A percentile compares a stretch with the other conserved stretches of the same genome.
Conservation (phyloP, 1,139 yeast genomes). For the Candida albicans region DNA sequence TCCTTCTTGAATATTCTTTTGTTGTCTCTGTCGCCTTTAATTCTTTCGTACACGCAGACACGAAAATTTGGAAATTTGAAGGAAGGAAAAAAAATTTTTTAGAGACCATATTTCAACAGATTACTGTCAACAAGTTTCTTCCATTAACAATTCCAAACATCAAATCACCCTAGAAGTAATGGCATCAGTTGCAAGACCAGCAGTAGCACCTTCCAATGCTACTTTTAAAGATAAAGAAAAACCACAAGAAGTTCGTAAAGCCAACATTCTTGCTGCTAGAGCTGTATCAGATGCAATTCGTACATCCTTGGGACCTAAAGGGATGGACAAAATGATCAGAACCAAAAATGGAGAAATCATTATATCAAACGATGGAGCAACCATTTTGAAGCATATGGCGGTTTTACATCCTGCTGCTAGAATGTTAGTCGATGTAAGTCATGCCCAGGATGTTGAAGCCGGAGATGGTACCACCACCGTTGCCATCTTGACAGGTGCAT, state of each 20-base stretch:
- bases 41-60: no score
- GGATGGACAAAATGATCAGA: slow-evolving; percentile 99
- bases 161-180: slow-evolving; percentile 5
- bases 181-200: slow-evolving; percentile 20
- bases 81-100: no score
- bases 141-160: not conserved
- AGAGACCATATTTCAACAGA: no score
- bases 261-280: slow-evolving; percentile 91
- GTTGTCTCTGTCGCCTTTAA: no score
- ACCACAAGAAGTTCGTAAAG: slow-evolving; percentile 94
- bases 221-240: slow-evolving; percentile 93
- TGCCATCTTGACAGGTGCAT: slow-evolving; percentile 91
- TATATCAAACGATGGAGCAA: slow-evolving; percentile 97
- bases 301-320: slow-evolving; percentile 96
- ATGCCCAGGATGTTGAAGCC: slow-evolving; percentile 97
- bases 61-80: no score
- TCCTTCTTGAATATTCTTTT: no score
- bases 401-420: slow-evolving; percentile 98
- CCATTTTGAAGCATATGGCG: slow-evolving; percentile 95
- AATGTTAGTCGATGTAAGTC: slow-evolving; percentile 96
- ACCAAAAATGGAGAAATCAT: slow-evolving; percentile 90
- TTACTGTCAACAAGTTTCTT: not conserved
- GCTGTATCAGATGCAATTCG: slow-evolving; percentile 98
- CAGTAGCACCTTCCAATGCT: slow-evolving; percentile 68
- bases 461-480: slow-evolving; percentile 99